phyloP scores from a whole-genome alignment of 345 rosid species.

The Populus nigra region DNA sequence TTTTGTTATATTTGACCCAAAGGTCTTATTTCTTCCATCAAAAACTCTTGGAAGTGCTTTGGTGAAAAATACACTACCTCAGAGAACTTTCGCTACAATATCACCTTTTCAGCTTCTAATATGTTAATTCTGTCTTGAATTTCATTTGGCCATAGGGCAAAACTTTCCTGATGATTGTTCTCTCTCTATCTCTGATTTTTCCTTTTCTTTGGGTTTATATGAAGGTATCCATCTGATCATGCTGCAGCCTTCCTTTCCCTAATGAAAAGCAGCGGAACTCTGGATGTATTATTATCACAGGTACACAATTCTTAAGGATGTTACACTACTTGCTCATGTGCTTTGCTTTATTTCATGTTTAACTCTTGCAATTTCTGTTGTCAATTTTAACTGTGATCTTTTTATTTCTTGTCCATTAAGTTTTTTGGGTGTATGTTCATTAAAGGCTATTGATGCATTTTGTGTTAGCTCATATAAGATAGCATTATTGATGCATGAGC shows the following conservation, averaged over 20 bases:
- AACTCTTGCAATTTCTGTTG: too few species aligned
- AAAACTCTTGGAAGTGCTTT: too few species aligned
- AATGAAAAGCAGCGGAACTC: constrained; percentile 38
- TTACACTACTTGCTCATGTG: too few species aligned
- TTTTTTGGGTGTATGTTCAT: too few species aligned
- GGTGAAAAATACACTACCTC: neutral
- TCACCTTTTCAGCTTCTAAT: neutral
- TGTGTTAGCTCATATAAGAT: too few species aligned
- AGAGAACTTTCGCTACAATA: neutral
- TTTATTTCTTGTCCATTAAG: too few species aligned
- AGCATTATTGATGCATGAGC: too few species aligned
- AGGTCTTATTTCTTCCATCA: too few species aligned
- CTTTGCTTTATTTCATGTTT: too few species aligned
- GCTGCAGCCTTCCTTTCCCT: constrained; percentile 36
- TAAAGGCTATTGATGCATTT: too few species aligned
- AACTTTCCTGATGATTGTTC: constrained; percentile 7
- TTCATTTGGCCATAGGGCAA: neutral
- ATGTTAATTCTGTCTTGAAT: neutral
- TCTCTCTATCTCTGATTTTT: neutral
- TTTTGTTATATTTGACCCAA: too few species aligned
- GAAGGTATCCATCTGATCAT: constrained; percentile 42
- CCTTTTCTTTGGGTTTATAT: neutral
- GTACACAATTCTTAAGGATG: constrained; percentile 19
- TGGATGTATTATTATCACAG: constrained; percentile 47
- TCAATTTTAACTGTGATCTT: too few species aligned